Evolutionary conservation across 2,329 filamentous ascomycete species (phyloP), one percentile per base, ranked within the genome.

Genomic region (Fusarium coicis): DNA sequence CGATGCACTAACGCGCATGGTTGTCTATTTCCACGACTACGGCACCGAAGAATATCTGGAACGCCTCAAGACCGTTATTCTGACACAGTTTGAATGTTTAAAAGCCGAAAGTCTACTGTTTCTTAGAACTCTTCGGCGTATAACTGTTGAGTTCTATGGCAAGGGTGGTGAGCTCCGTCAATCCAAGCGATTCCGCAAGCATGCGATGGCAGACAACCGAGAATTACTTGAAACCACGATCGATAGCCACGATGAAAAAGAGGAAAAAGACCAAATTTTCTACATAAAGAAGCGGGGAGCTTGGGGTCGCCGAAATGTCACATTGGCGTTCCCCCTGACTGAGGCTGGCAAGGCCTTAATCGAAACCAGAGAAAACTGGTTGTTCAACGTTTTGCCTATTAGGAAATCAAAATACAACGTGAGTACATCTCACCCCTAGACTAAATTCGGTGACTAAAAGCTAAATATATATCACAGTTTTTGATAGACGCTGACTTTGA

Each of bases 251-350:
- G 19, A 3, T 11, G 26, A 21, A 21, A 2, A 10, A 1, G 0
- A 28, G 0, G 44, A 0, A 28, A 3, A 47, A 28, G 9, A 9
- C 0, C 4, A 5, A 47, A 0, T 28, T 12, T 47, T 21, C 3
- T 7, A 3, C 10, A 2, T 47, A 1, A 10, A 3, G 9, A 12
- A 5, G 5, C 26, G 12, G 26, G 26, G 18, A 5, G 19, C 44
- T 0, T 2, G 3, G 5, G 26, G 26, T 5, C 5, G 19, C 10
- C 4, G 26, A 21, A 15, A 21, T 21, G 19, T 47, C 6, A 47
- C 1, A 10, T 30, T 47, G 19, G 44, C 44, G 19, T 47, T 47
- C 6, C 26, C 26, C 5, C 26, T 47, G 8, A 46, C 44, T 0
- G 5, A 46, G 2, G 9, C 4, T 0, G 26, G 19, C 19, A 47